Percentiles rank a stretch among this genome's conserved stretches.
Conservation (phyloP, 495 filamentous ascomycete species). For the Xylaria venustula region DNA sequence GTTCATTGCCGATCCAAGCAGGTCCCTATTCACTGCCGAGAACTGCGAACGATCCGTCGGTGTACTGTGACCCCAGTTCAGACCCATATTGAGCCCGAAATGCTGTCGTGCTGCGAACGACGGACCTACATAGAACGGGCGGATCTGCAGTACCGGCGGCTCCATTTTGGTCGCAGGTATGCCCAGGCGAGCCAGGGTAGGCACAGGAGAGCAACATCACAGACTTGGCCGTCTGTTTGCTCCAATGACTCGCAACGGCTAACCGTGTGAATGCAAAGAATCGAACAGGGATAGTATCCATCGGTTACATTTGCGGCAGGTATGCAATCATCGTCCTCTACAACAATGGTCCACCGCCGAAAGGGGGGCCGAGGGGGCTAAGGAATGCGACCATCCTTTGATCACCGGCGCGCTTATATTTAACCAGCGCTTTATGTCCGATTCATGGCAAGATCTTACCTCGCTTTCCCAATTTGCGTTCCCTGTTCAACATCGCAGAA, state of each 20-base stretch:
- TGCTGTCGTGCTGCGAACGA: slow-evolving; percentile 7
- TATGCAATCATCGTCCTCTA: background rate
- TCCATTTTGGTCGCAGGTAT: slow-evolving; percentile 1
- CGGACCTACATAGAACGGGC: slow-evolving; percentile 2
- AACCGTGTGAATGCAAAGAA: background rate
- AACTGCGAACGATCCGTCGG: background rate
- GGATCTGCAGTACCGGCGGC: background rate
- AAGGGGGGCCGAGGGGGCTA: background rate
- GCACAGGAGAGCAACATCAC: background rate
- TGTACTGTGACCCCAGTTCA: slow-evolving; percentile 4
- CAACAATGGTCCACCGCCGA: background rate
- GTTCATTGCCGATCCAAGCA: slow-evolving; percentile 5
- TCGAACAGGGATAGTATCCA: slow-evolving; percentile 1
- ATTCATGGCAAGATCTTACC: background rate
- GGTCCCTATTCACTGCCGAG: background rate
- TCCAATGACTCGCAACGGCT: background rate
- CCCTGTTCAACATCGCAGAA: background rate
- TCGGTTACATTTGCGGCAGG: background rate
- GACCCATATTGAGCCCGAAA: too few species aligned
- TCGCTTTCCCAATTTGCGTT: background rate
- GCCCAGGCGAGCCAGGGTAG: too few species aligned
- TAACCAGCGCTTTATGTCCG: background rate
- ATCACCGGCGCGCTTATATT: background rate
- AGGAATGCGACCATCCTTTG: slow-evolving; percentile 5
- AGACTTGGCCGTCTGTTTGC: background rate